Evolutionary conservation across 352 stramenopile genomes (phyloP).

Genomic region (Pythium sp.): DNA sequence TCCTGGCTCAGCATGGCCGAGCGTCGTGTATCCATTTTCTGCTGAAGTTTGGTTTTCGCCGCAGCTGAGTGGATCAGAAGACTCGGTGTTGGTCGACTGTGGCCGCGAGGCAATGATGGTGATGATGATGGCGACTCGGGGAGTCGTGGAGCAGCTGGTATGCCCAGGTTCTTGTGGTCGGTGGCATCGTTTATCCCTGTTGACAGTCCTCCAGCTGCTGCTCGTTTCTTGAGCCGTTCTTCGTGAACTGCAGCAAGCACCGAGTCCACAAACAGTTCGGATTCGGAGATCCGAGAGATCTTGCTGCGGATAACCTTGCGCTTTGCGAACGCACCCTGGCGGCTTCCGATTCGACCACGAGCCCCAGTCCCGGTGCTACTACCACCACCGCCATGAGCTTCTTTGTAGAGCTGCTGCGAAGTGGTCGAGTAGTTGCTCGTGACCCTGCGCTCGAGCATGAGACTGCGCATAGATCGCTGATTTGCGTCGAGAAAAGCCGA

Average conservation of each 20-base stretch:
- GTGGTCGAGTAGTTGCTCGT: constrained; percentile 71
- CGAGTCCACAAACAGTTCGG: constrained; percentile 41
- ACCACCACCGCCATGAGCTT: not conserved
- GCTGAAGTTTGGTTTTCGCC: constrained; percentile 13
- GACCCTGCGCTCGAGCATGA: constrained; percentile 53
- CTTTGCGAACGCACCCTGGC: constrained; percentile 10
- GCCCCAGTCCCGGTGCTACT: not conserved
- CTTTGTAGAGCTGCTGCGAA: constrained; percentile 48
- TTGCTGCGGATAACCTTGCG: constrained; percentile 16
- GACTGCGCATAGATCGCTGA: constrained; percentile 51
- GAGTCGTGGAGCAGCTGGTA: not conserved
- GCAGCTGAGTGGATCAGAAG: constrained; percentile 13
- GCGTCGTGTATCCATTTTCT: constrained; percentile 18
- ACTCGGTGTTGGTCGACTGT: constrained; percentile 2
- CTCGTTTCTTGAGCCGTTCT: constrained; percentile 16
- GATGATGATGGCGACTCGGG: not conserved
- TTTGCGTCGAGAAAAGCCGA: constrained; percentile 43
- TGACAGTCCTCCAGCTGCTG: not conserved
- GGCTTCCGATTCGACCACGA: not conserved
- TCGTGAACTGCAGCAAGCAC: constrained; percentile 47
- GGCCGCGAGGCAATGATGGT: constrained; percentile 7
- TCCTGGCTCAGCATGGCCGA: not conserved
- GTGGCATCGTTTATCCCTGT: not conserved
- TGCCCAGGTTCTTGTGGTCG: not conserved
- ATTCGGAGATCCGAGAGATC: constrained; percentile 14